phyloP scores from a whole-genome alignment of 768 basidiomycete genomes.

The Dacryopinax primogenitus region DNA sequence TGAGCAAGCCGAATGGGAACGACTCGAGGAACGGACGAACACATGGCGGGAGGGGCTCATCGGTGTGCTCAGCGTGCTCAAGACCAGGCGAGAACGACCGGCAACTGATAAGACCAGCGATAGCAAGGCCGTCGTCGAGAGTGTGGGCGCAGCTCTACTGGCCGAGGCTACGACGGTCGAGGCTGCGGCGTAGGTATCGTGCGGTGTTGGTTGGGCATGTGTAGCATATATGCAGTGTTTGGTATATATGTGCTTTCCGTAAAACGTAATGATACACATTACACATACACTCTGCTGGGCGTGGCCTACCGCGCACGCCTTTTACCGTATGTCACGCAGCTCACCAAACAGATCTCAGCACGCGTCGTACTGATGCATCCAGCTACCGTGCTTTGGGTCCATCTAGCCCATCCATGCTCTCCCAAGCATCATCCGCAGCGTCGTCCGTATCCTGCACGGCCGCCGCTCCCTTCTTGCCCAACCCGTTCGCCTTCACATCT shows the following conservation, averaged over 20 bases:
- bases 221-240: slow-evolving; percentile 7
- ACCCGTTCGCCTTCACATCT: background rate
- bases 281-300: background rate
- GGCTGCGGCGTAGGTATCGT: background rate
- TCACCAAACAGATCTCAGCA: background rate
- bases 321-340: background rate
- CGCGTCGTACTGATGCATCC: background rate
- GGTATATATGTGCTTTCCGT: background rate
- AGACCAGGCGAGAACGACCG: background rate
- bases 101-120: background rate
- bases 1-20: slow-evolving; percentile 66
- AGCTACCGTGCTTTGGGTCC: background rate
- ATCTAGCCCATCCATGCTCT: background rate
- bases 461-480: background rate
- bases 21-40: slow-evolving; percentile 57
- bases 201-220: background rate
- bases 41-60: slow-evolving; percentile 65
- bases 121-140: background rate
- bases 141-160: background rate
- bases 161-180: background rate
- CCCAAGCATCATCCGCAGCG: slow-evolving; percentile 13
- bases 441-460: too few relatives aligned
- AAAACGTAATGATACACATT: slow-evolving; percentile 9
- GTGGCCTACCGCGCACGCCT: background rate
- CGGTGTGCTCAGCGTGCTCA: slow-evolving; percentile 48